Percentiles rank a stretch among this genome's conserved stretches.
Evolutionary conservation across 495 filamentous ascomycete genomes (phyloP).

Genomic region (Tuber umbilicatum): DNA sequence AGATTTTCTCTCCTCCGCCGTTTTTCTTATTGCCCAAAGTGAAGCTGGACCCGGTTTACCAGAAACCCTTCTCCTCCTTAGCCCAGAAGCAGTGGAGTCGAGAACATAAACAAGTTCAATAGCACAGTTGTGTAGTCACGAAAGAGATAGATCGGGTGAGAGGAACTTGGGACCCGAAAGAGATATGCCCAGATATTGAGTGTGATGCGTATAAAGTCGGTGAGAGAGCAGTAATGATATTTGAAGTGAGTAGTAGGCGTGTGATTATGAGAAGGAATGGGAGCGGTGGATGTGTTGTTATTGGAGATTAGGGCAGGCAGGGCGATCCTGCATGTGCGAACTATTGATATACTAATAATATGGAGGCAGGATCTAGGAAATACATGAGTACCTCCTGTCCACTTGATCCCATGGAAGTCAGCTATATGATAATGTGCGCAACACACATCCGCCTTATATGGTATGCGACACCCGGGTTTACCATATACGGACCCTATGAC

Average conservation of each 20-base stretch:
- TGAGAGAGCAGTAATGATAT: background rate
- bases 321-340: background rate
- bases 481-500: background rate
- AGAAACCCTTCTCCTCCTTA: background rate
- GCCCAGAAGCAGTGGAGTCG: background rate
- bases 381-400: background rate
- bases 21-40: background rate
- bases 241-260: background rate
- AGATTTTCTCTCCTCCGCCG: background rate
- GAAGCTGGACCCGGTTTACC: background rate
- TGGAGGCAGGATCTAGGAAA: background rate
- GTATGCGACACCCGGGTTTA: background rate
- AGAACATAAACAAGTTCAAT: background rate
- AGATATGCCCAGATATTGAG: background rate
- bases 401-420: background rate
- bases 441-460: background rate
- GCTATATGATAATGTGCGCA: background rate
- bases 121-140: background rate
- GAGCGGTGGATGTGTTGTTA: background rate
- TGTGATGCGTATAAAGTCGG: background rate
- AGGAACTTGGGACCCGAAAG: background rate
- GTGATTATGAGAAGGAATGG: background rate
- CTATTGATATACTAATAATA: background rate
- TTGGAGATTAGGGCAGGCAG: background rate
- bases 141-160: background rate